Percentiles rank a stretch among this genome's conserved stretches.
Conservation (phyloP, 2,329 filamentous ascomycete genomes). For the Dendrostoma leiphaemia region DNA sequence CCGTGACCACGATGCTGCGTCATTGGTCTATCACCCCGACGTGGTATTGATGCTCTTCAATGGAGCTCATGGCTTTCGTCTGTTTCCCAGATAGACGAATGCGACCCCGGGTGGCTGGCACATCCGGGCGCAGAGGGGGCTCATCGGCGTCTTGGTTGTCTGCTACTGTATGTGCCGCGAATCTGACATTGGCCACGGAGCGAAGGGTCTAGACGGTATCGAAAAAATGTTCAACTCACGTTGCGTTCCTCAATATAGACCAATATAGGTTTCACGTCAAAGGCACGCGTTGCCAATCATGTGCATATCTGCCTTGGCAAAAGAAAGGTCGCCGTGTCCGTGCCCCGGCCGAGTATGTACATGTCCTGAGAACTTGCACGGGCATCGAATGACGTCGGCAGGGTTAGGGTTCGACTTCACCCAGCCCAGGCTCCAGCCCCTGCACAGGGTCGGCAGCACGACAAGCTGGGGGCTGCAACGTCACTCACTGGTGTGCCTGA, state of each 20-base stretch:
- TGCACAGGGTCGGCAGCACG: not conserved
- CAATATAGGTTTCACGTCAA: no score
- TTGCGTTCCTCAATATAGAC: not conserved
- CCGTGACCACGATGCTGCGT: slow-evolving; percentile 63
- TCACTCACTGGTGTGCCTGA: no score
- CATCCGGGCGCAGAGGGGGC: not conserved
- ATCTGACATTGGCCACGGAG: no score
- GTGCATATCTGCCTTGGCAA: no score
- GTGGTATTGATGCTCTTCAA: slow-evolving; percentile 51
- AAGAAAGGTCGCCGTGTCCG: not conserved
- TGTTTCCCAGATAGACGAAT: not conserved
- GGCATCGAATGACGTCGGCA: slow-evolving; percentile 2
- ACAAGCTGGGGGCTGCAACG: not conserved
- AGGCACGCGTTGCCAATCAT: no score
- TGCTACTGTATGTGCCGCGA: no score
- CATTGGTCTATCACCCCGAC: slow-evolving; percentile 66
- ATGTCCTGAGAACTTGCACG: no score
- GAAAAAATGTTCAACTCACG: not conserved
- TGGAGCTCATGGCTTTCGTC: no score
- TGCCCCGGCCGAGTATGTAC: not conserved
- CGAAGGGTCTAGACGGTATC: no score
- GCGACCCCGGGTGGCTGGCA: not conserved
- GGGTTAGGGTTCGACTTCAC: slow-evolving; percentile 6
- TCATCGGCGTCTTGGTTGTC: no score
- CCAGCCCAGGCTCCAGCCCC: not conserved